Base-by-base conservation (phyloP, 192 early-diverging fungal species). In the Umbelopsis sp. region DNA sequence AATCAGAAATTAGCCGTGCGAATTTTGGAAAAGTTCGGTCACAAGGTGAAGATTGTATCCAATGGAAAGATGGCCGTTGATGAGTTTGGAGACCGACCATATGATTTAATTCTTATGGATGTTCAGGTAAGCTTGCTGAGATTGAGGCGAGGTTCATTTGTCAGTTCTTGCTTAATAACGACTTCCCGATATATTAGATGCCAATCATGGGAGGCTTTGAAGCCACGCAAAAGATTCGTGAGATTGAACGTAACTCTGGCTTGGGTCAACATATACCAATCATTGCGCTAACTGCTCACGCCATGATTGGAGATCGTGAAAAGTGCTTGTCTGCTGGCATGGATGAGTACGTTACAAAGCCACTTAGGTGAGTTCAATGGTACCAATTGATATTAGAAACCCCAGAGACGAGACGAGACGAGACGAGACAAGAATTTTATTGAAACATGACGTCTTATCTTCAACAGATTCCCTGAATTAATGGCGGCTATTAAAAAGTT, bases 161-260 rank as follows among this genome's bases (percentile, higher is more conserved):
- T 52, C 22, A 25, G 2, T 2, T 22, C 25, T 25, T 3, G 9
- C 51, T 38, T 8, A 38, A 3, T 8, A 3, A 38, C 36, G n/a
- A n/a, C n/a, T n/a, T n/a, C 36, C 36, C 36, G 36, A 38, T 38
- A 72, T 24, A n/a, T 59, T 62, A 67, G 83, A 93, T 95, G 93
- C 93, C 93, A 3, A 87, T 93, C 25, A 94, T 95, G 91, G 92
- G 91, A 49, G 93, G 93, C 32, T 94, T 93, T 67, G 92, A 95
- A 80, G 91, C 91, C 16, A 93, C 93, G 9, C 86, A 90, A 65
- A 82, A 84, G 65, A 95, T 95, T 75, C 87, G 92, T 44, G 77
- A 87, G 53, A 86, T 87, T 72, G 92, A 95, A 77, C 75, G 84
- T 8, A 72, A 81, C 54, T 72, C 69, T 45, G 71, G 56, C 24